Evolutionary conservation across 768 basidiomycete genomes (phyloP).

Genomic region (Symmetrospora coprosmae): DNA sequence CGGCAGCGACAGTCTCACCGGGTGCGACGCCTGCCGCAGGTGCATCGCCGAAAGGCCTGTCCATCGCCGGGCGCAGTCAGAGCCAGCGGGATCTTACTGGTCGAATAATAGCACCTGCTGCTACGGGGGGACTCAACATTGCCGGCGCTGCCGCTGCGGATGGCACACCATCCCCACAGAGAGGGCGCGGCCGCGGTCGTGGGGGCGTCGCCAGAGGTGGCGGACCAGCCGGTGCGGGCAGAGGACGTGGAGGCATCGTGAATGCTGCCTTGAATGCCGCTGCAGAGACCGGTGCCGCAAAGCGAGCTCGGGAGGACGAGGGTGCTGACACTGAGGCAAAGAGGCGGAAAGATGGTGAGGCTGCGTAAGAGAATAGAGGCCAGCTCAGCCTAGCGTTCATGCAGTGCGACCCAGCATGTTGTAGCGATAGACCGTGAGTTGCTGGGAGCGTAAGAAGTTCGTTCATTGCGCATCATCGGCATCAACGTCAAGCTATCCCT

Average conservation of each 20-base stretch:
- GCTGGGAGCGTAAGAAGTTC: neutral
- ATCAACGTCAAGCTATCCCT: neutral
- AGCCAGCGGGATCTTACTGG: neutral
- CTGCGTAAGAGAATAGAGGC: neutral
- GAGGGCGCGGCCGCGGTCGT: constrained; percentile 23
- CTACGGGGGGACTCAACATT: constrained; percentile 26
- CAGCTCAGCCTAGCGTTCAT: neutral
- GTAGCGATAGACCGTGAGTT: neutral
- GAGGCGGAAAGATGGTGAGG: constrained; percentile 10
- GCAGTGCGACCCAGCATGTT: neutral
- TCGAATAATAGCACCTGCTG: constrained; percentile 35
- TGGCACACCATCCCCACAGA: neutral
- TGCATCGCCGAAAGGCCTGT: neutral
- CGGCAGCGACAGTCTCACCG: constrained; percentile 31
- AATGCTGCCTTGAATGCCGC: constrained; percentile 10
- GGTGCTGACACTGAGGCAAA: constrained; percentile 3
- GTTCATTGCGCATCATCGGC: neutral
- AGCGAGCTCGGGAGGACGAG: constrained; percentile 27
- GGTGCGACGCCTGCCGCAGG: constrained; percentile 29
- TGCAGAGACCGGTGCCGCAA: constrained; percentile 23
- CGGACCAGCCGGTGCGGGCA: constrained; percentile 33
- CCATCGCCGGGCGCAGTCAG: neutral
- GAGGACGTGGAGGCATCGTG: constrained; percentile 15
- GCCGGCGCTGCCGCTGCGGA: neutral
- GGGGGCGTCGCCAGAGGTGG: constrained; percentile 37